phyloP scores from a whole-genome alignment of 306 rosid species.

The Quercus variabilis region DNA sequence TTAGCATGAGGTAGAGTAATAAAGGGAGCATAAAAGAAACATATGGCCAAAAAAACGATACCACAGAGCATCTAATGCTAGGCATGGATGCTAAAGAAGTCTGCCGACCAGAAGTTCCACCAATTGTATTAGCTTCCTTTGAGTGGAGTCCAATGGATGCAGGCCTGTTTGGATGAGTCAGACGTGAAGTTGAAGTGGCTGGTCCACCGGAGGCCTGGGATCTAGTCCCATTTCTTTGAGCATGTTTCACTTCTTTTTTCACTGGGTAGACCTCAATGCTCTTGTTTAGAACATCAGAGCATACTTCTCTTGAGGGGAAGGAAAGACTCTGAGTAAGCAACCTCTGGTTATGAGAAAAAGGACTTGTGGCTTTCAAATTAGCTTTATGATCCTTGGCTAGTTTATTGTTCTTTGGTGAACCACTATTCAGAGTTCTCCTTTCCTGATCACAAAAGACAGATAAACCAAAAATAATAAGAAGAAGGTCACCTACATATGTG shows the following conservation, averaged over 20 bases:
- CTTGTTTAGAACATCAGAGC: slow-evolving; percentile 57
- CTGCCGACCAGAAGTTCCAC: slow-evolving; percentile 31
- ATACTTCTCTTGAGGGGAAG: slow-evolving; percentile 59
- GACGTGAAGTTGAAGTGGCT: slow-evolving; percentile 19
- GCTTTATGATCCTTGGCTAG: slow-evolving; percentile 49
- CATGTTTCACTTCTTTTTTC: slow-evolving; percentile 42
- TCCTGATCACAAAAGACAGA: slow-evolving; percentile 42
- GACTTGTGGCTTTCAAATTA: slow-evolving; percentile 37
- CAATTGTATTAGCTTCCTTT: slow-evolving; percentile 40
- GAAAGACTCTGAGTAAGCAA: slow-evolving; percentile 74
- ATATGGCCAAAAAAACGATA: slow-evolving; percentile 16
- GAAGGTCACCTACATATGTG: not conserved
- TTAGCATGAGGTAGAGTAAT: slow-evolving; percentile 14
- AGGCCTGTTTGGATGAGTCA: slow-evolving; percentile 33
- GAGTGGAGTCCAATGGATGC: slow-evolving; percentile 41
- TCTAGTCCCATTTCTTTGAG: slow-evolving; percentile 36
- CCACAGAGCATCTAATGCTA: slow-evolving; percentile 41
- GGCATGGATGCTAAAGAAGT: slow-evolving; percentile 46
- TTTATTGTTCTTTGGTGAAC: slow-evolving; percentile 52
- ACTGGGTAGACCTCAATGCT: slow-evolving; percentile 46
- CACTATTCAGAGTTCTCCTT: slow-evolving; percentile 31
- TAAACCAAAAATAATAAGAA: not conserved
- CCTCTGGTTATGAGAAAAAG: slow-evolving; percentile 42
- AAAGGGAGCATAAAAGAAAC: not conserved
- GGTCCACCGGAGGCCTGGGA: slow-evolving; percentile 38